Evolutionary conservation across 768 basidiomycete species (phyloP), one percentile per base, ranked within the genome.

Genomic region (Butyriboletus loyo): DNA sequence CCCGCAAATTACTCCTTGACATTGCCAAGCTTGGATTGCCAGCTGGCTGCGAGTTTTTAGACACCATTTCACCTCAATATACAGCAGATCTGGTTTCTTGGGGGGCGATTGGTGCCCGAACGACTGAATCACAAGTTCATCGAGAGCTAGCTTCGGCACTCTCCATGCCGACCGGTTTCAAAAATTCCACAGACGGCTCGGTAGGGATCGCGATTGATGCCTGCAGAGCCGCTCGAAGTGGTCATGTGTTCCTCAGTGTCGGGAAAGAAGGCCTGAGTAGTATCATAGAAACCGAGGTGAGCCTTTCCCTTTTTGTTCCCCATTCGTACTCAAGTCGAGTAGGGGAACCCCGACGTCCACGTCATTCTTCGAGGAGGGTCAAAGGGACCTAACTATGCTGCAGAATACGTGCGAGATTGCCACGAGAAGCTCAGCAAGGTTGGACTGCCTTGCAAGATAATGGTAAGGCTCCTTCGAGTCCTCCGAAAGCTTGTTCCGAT

Each of bases 111-210:
- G 97, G 90, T 32, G 92, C 91, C 13, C 81, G 92, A 14, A 94
- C 93, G 13, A 95, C 94, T 1, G 93, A 96, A 68, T 92, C 89
- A 5, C 88, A 96, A 67, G 91, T 96, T 15, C 93, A 96, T 66
- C 86, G 93, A 41, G 93, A 96, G 71, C 78, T 96, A 15, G 83
- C 84, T 10, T 89, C 86, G 6, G 90, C 86, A 2, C 76, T 96
- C n/a, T 92, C 89, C 15, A 93, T 96, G 89, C 89, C 91, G 3
- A 92, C 94, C 5, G 97, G 97, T 8, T 98, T 99, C 84, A 99
- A 99, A 75, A 99, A 99, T 64, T 91, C 91, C 11, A 98, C 96
- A 2, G 97, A 98, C 61, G 97, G 97, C 35, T 86, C 85, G 27
- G 82, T 96, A 38, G 83, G 85, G 44, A 89, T 98, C 57, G 95